Base-by-base conservation (phyloP, 306 rosid species). In the Lupinus albus region DNA sequence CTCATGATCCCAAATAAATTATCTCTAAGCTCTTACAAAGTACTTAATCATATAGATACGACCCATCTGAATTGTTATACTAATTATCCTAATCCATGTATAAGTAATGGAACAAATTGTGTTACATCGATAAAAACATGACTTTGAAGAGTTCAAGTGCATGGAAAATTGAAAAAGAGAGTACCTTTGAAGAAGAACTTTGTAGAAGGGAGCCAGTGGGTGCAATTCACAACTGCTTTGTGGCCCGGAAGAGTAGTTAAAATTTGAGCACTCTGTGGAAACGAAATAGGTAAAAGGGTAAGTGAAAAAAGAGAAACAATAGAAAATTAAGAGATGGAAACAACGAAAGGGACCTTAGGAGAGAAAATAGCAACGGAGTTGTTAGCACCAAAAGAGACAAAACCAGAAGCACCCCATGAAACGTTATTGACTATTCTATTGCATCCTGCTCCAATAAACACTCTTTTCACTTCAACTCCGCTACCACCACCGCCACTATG, bases 391-490 rank as follows among this genome's bases (percentile, higher is more conserved):
- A 90, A 93, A 13, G 99, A 84, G 18, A 88, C 84, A 3, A 93
- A 82, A 73, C 88, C 92, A 71, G 82, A 93, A 53, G 97, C 97
- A 8, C 97, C 97, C 92, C 92, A 93, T 0, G 97, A 88, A 16
- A 88, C 92, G 76, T 93, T 93, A 85, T 90, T 90, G 41, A 90
- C 97, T 66, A 90, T 72, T 72, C 92, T 80, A 84, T 93, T 93
- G 75, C 99, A 93, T 4, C 96, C 97, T 35, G 96, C 95, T 79
- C 97, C 99, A 36, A 90, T 83, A 46, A 93, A 93, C 44, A 82
- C 81, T 58, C 74, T 64, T 64, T 90, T 86, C 30, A 82, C 94
- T 72, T 81, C 92, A 16, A 69, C 76, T 5, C 58, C 78, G 12
- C 47, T 25, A 33, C 38, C 38, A 33, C 2, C 58, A 17, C 48